Evolutionary conservation across 768 basidiomycete species (phyloP).

Genomic region (Trametes cubensis): DNA sequence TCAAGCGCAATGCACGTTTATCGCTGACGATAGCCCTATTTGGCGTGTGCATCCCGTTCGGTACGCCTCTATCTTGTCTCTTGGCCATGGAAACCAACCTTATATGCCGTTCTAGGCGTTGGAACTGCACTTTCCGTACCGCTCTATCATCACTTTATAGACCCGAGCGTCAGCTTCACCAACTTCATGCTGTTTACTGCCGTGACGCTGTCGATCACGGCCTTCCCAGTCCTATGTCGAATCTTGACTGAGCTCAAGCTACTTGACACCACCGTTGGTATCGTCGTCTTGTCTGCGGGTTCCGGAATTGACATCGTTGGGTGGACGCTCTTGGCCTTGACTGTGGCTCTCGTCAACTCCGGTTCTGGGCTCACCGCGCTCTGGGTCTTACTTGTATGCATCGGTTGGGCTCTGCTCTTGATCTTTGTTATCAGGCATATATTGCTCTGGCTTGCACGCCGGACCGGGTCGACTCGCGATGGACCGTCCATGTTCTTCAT

Average conservation of each 20-base stretch:
- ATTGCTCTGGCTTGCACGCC: constrained; percentile 61
- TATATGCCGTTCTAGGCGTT: constrained; percentile 44
- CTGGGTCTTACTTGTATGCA: constrained; percentile 71
- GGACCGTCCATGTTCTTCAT: constrained; percentile 42
- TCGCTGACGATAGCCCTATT: constrained; percentile 62
- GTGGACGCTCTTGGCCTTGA: constrained; percentile 83
- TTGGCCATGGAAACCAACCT: not conserved
- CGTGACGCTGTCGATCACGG: constrained; percentile 80
- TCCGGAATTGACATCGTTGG: constrained; percentile 68
- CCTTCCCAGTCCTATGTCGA: constrained; percentile 82
- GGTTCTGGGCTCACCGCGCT: constrained; percentile 72
- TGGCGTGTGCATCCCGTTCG: constrained; percentile 74
- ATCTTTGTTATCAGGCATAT: constrained; percentile 65
- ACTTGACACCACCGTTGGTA: constrained; percentile 82
- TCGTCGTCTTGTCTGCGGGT: constrained; percentile 80
- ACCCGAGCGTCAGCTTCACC: constrained; percentile 62
- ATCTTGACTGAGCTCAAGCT: constrained; percentile 84
- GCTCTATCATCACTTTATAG: constrained; percentile 70
- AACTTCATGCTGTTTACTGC: constrained; percentile 87
- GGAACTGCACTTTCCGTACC: constrained; percentile 78
- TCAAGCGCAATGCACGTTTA: constrained; percentile 63
- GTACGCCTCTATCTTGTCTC: not conserved
- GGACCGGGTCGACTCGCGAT: not conserved
- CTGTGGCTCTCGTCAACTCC: constrained; percentile 84
- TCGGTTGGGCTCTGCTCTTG: constrained; percentile 69